Conservation (phyloP, 2,329 filamentous ascomycete genomes). For the Aureobasidium lini region DNA sequence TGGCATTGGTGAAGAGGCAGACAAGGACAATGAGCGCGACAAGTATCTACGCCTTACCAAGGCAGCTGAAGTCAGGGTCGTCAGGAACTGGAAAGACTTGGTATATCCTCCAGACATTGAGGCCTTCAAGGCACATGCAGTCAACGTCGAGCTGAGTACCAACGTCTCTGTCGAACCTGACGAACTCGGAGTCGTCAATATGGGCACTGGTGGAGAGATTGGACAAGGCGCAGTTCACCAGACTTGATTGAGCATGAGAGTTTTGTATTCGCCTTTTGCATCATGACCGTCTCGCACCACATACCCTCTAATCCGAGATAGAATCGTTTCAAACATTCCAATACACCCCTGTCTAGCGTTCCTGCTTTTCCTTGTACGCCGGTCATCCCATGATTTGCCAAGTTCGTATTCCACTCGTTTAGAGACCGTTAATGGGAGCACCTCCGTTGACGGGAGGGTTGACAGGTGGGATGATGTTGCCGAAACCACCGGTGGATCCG, state of each 20-base stretch:
- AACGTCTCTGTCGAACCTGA: constrained; percentile 47
- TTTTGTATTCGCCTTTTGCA: not conserved
- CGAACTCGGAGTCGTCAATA: constrained; percentile 71
- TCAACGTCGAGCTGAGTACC: constrained; percentile 9
- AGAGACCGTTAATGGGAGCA: not conserved
- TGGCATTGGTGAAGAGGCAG: constrained; percentile 33
- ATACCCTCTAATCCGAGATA: not conserved
- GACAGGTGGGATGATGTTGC: constrained; percentile 23
- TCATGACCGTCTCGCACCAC: not conserved
- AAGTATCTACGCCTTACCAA: constrained; percentile 65
- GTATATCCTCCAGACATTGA: constrained; percentile 59
- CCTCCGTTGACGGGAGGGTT: constrained; percentile 14
- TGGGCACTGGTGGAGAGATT: constrained; percentile 54
- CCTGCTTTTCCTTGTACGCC: not conserved
- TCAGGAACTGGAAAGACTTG: constrained; percentile 65
- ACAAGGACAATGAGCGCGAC: constrained; percentile 45
- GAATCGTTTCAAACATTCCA: not conserved
- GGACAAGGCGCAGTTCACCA: constrained; percentile 42
- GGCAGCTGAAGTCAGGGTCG: constrained; percentile 80
- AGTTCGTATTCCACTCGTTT: not conserved
- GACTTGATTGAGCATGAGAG: constrained; percentile 36
- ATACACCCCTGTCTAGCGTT: no score
- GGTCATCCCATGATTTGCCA: not conserved
- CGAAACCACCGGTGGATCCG: constrained; percentile 67
- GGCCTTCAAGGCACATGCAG: constrained; percentile 47